Conservation (phyloP, 768 basidiomycete species). For the Lactarius hatsudake region DNA sequence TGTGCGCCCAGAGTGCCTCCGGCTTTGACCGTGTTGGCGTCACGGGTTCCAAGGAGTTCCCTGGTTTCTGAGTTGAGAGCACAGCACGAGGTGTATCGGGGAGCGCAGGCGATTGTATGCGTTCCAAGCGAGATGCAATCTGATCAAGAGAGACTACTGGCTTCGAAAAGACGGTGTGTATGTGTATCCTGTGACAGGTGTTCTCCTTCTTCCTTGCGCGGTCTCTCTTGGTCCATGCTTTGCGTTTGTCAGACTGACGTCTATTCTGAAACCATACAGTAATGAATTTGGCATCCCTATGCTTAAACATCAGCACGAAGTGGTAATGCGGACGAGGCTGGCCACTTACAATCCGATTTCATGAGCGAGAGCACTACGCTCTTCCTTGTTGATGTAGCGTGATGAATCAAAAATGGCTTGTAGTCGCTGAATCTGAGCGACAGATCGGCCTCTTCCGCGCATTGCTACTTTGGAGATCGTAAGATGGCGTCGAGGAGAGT, state of each 20-base stretch:
- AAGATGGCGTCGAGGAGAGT: constrained; percentile 8
- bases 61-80: constrained; percentile 25
- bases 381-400: constrained; percentile 17
- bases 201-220: constrained; percentile 25
- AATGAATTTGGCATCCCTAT: constrained; percentile 25
- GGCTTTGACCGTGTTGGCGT: constrained; percentile 7
- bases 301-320: neutral
- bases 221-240: constrained; percentile 25
- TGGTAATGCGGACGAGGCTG: neutral
- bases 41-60: constrained; percentile 9
- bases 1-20: constrained; percentile 36
- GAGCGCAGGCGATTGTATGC: neutral
- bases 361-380: constrained; percentile 10
- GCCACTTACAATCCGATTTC: constrained; percentile 14
- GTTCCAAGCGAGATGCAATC: constrained; percentile 55
- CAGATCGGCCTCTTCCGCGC: constrained; percentile 12
- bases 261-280: constrained; percentile 28
- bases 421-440: constrained; percentile 16
- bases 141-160: constrained; percentile 49
- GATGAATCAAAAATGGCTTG: constrained; percentile 17
- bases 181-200: constrained; percentile 8
- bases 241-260: constrained; percentile 27
- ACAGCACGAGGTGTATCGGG: neutral
- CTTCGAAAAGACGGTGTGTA: constrained; percentile 23
- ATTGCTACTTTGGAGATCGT: constrained; percentile 8